Conservation (phyloP, 1,139 yeast species). For the Suhomyces anneliseae region DNA sequence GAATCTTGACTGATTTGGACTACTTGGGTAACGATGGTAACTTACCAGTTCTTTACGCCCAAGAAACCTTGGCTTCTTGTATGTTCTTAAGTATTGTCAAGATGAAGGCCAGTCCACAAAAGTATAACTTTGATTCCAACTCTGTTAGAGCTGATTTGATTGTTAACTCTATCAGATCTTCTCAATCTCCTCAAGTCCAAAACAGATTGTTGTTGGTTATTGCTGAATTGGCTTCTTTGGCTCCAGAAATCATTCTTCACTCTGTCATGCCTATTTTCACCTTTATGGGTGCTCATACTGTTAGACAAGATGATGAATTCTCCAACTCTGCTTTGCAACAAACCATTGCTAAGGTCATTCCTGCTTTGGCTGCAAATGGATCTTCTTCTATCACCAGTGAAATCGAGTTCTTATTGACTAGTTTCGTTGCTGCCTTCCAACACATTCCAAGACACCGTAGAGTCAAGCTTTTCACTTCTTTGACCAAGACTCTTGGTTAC, state of each 20-base stretch:
- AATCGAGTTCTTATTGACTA: constrained; percentile 78
- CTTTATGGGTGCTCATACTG: constrained; percentile 97
- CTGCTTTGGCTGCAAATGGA: constrained; percentile 75
- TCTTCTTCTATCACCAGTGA: constrained; percentile 56
- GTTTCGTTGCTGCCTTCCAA: constrained; percentile 89
- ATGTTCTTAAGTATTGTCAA: constrained; percentile 69
- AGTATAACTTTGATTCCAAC: constrained; percentile 54
- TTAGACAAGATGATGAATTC: constrained; percentile 95
- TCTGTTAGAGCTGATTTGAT: constrained; percentile 84
- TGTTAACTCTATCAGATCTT: constrained; percentile 85
- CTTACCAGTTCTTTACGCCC: constrained; percentile 85
- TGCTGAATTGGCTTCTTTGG: constrained; percentile 81
- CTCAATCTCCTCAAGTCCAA: constrained; percentile 93
- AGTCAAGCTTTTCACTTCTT: constrained; percentile 75
- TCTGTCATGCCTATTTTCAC: constrained; percentile 99
- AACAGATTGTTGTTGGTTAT: constrained; percentile 81
- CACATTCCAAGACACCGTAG: constrained; percentile 97
- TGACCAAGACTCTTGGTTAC: constrained; percentile 76
- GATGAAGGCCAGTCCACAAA: constrained; percentile 31
- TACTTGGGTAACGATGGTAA: constrained; percentile 89
- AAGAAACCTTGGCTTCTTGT: constrained; percentile 86
- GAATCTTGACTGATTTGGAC: constrained; percentile 78
- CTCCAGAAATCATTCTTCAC: constrained; percentile 90
- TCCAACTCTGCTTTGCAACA: constrained; percentile 91
- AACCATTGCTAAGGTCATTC: constrained; percentile 86